These are phyloP conservation scores for Cryptococcus sp. DNA, from an alignment of 1,284 basidiomycete genomes.

Conservation along the genomic window DNA sequence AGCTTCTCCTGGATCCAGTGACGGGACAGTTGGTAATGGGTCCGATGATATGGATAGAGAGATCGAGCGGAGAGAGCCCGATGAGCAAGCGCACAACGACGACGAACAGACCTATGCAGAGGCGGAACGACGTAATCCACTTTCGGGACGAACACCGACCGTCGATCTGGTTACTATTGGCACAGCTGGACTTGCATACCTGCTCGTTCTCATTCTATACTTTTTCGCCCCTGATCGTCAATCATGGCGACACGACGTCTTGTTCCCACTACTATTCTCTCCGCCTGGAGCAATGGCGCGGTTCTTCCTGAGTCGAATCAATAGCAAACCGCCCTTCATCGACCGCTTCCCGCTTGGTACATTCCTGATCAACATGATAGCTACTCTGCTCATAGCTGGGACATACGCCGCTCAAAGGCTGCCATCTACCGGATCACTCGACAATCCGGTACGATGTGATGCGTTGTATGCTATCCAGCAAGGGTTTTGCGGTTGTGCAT, in stretches of 20 bases:
- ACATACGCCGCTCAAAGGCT: slow-evolving; percentile 71
- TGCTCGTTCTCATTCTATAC: slow-evolving; percentile 69
- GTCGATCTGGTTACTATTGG: slow-evolving; percentile 42
- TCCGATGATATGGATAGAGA: too few species aligned
- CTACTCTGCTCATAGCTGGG: slow-evolving; percentile 71
- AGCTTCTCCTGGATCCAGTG: too few species aligned
- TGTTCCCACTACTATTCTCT: slow-evolving; percentile 84
- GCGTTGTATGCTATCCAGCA: slow-evolving; percentile 78
- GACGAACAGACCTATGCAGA: slow-evolving; percentile 51
- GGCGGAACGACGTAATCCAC: slow-evolving; percentile 44
- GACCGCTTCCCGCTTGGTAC: slow-evolving; percentile 79
- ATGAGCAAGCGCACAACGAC: background rate
- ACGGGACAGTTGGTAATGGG: background rate
- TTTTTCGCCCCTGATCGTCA: slow-evolving; percentile 62
- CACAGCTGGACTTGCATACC: slow-evolving; percentile 52
- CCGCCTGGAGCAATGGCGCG: slow-evolving; percentile 86
- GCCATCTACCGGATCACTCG: slow-evolving; percentile 42
- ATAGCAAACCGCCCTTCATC: slow-evolving; percentile 58
- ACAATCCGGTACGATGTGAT: slow-evolving; percentile 59
- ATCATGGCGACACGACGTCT: slow-evolving; percentile 74
- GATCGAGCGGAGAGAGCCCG: too few species aligned
- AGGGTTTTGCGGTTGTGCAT: slow-evolving; percentile 94
- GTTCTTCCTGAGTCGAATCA: slow-evolving; percentile 76
- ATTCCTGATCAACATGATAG: slow-evolving; percentile 78
- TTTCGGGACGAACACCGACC: slow-evolving; percentile 23